Evolutionary conservation across 768 basidiomycete genomes (phyloP).

Genomic region (Sporobolomyces pararoseus): DNA sequence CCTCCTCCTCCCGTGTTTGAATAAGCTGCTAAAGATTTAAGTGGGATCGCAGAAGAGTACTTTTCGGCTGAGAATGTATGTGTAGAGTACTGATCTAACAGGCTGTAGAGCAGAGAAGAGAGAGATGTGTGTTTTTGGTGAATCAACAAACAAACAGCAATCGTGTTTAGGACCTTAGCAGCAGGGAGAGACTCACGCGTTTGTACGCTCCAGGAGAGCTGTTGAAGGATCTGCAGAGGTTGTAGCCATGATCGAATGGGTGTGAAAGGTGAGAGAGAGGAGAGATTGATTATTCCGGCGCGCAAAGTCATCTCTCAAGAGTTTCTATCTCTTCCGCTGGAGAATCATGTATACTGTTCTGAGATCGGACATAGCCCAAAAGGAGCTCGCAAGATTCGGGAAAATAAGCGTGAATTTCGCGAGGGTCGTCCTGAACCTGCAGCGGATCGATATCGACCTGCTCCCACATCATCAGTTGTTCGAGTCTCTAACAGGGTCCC

Average conservation of each 20-base stretch:
- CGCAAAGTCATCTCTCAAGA: too few relatives aligned
- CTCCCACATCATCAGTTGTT: too few relatives aligned
- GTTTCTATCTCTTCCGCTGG: too few relatives aligned
- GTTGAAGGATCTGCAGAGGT: not conserved
- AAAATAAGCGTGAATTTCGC: too few relatives aligned
- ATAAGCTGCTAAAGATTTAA: not conserved
- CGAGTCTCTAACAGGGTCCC: too few relatives aligned
- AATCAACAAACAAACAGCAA: not conserved
- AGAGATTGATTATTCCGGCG: not conserved
- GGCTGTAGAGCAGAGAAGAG: constrained; percentile 11
- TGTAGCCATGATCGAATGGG: not conserved
- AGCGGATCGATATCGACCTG: too few relatives aligned
- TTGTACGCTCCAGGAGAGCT: constrained; percentile 9
- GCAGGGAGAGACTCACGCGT: constrained; percentile 24
- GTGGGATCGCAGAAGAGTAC: not conserved
- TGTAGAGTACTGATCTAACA: constrained; percentile 7
- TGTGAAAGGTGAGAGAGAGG: not conserved
- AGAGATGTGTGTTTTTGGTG: not conserved
- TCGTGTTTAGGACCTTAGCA: too few relatives aligned
- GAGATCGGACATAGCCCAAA: too few relatives aligned
- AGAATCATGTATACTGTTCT: too few relatives aligned
- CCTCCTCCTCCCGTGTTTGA: not conserved
- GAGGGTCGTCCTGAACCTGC: too few relatives aligned
- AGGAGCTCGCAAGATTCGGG: too few relatives aligned
- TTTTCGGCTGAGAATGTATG: constrained; percentile 15